Evolutionary conservation across 306 rosid species (phyloP).

Genomic region (Vigna unguiculata): DNA sequence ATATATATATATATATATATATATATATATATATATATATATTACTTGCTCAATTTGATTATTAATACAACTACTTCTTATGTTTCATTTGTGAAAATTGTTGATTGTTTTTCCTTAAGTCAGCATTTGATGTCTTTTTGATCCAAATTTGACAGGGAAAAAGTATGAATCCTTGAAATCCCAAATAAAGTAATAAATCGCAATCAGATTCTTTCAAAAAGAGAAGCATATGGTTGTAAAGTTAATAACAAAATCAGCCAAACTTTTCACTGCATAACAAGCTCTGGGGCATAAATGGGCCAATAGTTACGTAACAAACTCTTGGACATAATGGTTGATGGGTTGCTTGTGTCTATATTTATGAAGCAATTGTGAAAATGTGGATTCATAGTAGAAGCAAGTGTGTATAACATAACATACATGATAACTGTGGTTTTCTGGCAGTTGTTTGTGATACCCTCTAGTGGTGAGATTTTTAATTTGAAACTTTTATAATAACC

Average conservation of each 20-base stretch:
- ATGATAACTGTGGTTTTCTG: not conserved
- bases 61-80: not conserved
- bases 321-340: slow-evolving; percentile 4
- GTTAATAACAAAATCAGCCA: not conserved
- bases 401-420: not conserved
- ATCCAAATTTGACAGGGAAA: not conserved
- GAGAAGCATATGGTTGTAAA: not conserved
- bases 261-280: slow-evolving; percentile 20
- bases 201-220: not conserved
- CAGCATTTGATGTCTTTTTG: not conserved
- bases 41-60: not conserved
- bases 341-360: not conserved
- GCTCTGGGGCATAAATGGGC: not conserved
- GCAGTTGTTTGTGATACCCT: not conserved
- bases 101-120: not conserved
- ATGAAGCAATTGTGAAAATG: not conserved
- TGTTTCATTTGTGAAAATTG: not conserved
- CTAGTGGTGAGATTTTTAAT: not conserved
- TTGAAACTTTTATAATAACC: not conserved
- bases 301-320: no score
- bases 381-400: not conserved
- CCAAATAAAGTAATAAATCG: slow-evolving; percentile 12
- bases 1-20: not conserved
- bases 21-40: not conserved
- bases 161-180: not conserved